Base-by-base conservation (phyloP, 768 basidiomycete species). In the Lactarius sp. region DNA sequence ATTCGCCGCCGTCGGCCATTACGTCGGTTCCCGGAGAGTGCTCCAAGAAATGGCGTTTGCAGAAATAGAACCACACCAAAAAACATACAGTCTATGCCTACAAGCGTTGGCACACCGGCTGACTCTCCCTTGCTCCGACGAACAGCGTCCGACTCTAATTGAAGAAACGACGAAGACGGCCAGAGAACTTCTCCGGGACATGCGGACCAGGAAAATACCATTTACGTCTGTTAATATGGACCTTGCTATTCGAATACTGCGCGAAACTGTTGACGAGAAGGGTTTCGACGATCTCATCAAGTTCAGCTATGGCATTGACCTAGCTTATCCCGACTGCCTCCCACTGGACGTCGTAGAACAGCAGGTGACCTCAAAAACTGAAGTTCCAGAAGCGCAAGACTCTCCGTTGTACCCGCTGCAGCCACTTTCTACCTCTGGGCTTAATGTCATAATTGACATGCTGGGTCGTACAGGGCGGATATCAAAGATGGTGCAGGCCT, bases 1-100 rank as follows among this genome's bases (percentile, higher is more conserved):
- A 64, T 90, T 90, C 64, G 87, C 90, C 39, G 83, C 85, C 0
- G 83, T 84, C 4, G 92, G 90, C n/a, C 81, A 92, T 69, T 77
- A 83, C 68, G 69, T 76, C 22, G 88, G 87, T 10, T 79, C 81
- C 33, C 77, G 82, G 71, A 72, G 80, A 42, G 82, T 92, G 13
- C 84, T 88, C 69, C 73, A 78, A 50, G 88, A 91, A 69, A 72
- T 93, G 62, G 70, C 71, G 46, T 68, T 67, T 37, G 67, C 71
- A 5, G 82, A 81, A 46, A 64, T 84, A 37, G 66, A 69, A 36
- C 88, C 85, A 13, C 72, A 76, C 50, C 68, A 75, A n/a, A 80
- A 79, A 68, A 87, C 88, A 16, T 87, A 85, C 69, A 81, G 77
- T 14, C 75, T 86, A 51, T 81, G 81, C 66, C 77, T 92, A n/a